Base-by-base conservation (phyloP, 2,329 filamentous ascomycete genomes). In the Ceratocystis variospora region DNA sequence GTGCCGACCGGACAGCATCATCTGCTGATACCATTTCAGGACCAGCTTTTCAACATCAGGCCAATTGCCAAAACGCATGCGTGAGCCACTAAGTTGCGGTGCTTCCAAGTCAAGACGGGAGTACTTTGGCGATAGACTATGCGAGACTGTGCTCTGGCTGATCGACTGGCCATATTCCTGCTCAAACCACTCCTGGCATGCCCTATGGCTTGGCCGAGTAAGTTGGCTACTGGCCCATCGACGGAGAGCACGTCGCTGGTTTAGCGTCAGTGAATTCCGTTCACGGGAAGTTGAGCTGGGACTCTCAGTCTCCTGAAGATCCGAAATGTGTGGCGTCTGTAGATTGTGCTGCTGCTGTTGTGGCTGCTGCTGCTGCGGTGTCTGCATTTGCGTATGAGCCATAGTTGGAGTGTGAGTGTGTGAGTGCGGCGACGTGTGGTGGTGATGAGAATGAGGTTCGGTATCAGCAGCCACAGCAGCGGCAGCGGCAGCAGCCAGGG, bases 101-200 rank as follows among this genome's bases (percentile, higher is more conserved):
- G 78, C 77, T 65, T 85, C 82, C 71, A 79, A 80, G 71, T 85
- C 83, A 64, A 85, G 79, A 31, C 83, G 80, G 46, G 81, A 82
- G 70, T 85, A 85, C 71, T 85, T 85, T 61, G 81, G 81, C 3
- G 81, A 84, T 45, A 85, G 76, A 22, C 81, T 84, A 72, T 85
- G 83, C 61, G 81, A 84, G 55, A 85, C 83, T 70, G 83, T 85
- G 17, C 81, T 84, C 73, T 85, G 83, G 72, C 81, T 84, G 71
- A 85, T 84, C 70, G 79, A 79, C 72, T 83, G 81, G 72, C 80
- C 79, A 71, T 83, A 85, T 72, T 84, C 78, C 66, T 73, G 72
- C 70, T 77, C 79, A 75, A 85, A 85, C 83, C 83, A 85, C 71
- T 85, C 82, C 71, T 85, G 85, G 76, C 83, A 85, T 44, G 80